Evolutionary conservation across 2,329 filamentous ascomycete genomes (phyloP).

Genomic region (Cercospora sp.): DNA sequence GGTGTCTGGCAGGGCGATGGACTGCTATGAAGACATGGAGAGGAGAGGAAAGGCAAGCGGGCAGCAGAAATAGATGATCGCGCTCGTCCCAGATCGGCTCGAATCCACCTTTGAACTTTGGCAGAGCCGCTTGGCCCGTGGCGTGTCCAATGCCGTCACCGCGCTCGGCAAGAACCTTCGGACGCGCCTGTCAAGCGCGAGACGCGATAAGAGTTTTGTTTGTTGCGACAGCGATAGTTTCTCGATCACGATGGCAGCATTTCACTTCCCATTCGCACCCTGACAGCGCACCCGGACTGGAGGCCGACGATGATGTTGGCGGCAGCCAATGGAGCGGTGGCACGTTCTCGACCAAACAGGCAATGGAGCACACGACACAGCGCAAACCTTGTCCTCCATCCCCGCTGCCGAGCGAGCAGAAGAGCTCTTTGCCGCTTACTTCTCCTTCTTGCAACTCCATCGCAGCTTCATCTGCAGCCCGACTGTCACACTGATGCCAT

Average conservation of each 20-base stretch:
- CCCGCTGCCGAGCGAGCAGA: neutral
- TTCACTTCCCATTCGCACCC: neutral
- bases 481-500: neutral
- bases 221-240: neutral
- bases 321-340: neutral
- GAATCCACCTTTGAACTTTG: slow-evolving; percentile 3
- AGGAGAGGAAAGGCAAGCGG: neutral
- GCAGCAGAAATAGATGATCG: neutral
- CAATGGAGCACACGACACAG: neutral
- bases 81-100: neutral
- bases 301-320: neutral
- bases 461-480: neutral
- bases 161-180: neutral
- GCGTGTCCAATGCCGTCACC: neutral
- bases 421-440: neutral
- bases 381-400: neutral
- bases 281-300: neutral
- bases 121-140: slow-evolving; percentile 6
- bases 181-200: neutral
- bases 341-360: neutral
- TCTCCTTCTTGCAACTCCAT: neutral
- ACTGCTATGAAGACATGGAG: slow-evolving; percentile 3
- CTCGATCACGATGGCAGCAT: neutral
- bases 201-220: neutral
- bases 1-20: neutral